Evolutionary conservation across 352 stramenopile species (phyloP).

Genomic region (Phytophthora colocasiae): DNA sequence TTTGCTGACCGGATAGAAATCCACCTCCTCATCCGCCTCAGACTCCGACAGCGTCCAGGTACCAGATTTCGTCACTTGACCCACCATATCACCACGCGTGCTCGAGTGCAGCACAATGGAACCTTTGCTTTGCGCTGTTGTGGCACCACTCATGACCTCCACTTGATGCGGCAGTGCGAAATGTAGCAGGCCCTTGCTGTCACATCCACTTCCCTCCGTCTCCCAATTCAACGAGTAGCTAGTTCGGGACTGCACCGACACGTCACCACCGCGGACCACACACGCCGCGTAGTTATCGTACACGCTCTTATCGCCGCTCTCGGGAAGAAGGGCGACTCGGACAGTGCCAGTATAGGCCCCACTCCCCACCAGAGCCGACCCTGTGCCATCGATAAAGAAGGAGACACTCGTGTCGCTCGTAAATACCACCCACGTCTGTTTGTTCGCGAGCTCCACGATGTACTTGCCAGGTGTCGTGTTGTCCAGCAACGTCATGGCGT

Average conservation of each 20-base stretch:
- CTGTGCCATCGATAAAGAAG: neutral
- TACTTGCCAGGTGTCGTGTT: neutral
- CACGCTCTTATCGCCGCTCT: neutral
- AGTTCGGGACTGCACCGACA: neutral
- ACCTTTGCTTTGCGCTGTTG: conserved; percentile 10
- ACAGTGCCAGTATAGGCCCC: neutral
- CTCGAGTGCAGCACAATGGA: conserved; percentile 49
- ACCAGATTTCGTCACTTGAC: conserved; percentile 34
- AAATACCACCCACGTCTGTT: neutral
- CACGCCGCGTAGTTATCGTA: neutral
- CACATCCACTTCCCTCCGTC: neutral
- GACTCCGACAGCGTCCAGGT: conserved; percentile 49
- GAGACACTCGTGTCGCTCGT: neutral
- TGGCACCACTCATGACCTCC: neutral
- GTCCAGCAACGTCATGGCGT: conserved; percentile 1
- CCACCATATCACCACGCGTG: conserved; percentile 56
- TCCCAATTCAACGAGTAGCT: conserved; percentile 1
- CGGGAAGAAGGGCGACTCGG: neutral
- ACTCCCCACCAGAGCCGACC: neutral
- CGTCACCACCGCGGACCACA: neutral
- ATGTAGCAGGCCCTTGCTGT: neutral
- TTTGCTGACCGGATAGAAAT: conserved; percentile 49
- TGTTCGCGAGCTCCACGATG: neutral
- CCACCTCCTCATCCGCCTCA: conserved; percentile 47
- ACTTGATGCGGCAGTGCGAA: neutral